A percentile compares a stretch with the other conserved stretches of the same genome.
phyloP scores from a whole-genome alignment of 805 yeast genomes.

The Vanderwaltozyma verrucispora region DNA sequence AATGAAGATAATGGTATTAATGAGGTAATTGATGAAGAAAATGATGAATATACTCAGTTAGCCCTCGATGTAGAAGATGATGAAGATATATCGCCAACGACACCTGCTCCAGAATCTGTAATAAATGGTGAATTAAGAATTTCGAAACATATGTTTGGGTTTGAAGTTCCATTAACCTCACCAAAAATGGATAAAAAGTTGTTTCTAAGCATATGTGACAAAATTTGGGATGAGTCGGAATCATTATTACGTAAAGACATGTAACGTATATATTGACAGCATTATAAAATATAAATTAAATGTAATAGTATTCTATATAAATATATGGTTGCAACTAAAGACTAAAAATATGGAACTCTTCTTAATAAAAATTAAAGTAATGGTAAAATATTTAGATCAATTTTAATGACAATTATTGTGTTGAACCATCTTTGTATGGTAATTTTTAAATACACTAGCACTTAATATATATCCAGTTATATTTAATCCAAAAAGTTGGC shows the following conservation, averaged over 20 bases:
- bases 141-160: constrained; percentile 18
- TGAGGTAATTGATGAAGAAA: constrained; percentile 1
- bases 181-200: constrained; percentile 21
- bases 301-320: too few relatives aligned
- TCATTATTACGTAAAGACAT: constrained; percentile 2
- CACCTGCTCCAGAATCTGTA: not conserved
- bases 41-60: constrained; percentile 17
- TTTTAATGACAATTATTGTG: too few relatives aligned
- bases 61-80: constrained; percentile 16
- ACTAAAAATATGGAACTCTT: too few relatives aligned
- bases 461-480: too few relatives aligned
- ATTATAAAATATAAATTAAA: too few relatives aligned
- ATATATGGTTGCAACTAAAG: too few relatives aligned
- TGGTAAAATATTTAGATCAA: too few relatives aligned
- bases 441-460: too few relatives aligned
- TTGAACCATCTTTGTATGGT: too few relatives aligned
- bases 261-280: not conserved
- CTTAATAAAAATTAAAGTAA: too few relatives aligned
- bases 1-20: not conserved
- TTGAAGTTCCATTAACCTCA: constrained; percentile 16
- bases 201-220: constrained; percentile 26
- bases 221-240: constrained; percentile 25
- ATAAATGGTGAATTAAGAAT: constrained; percentile 22
- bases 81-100: not conserved
- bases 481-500: too few relatives aligned